Evolutionary conservation across 768 basidiomycete species (phyloP).

Genomic region (Strobilomyces confusus): DNA sequence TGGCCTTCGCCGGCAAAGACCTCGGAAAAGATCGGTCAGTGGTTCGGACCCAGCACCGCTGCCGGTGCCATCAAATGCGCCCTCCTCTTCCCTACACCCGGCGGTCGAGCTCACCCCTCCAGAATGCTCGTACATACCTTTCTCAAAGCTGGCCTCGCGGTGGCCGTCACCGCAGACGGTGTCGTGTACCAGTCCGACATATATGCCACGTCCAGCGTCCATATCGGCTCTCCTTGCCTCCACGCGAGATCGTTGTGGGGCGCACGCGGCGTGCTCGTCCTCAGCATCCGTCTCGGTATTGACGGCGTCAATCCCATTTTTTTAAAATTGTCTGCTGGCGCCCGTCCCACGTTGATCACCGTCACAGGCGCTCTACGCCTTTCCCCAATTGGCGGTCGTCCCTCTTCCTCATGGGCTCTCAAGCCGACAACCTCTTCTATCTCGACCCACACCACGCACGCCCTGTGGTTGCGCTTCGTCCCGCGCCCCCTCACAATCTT

Average conservation of each 20-base stretch:
- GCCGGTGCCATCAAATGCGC: conserved; percentile 89
- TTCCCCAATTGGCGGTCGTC: conserved; percentile 96
- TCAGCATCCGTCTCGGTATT: conserved; percentile 84
- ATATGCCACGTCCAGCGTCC: conserved; percentile 59
- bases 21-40: conserved; percentile 95
- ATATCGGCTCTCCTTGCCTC: conserved; percentile 28
- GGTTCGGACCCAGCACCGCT: conserved; percentile 98
- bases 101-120: conserved; percentile 1
- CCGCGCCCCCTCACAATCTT: conserved; percentile 32
- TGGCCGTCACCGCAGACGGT: conserved; percentile 79
- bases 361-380: conserved; percentile 74
- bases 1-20: conserved; percentile 93
- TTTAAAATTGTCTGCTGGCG: conserved; percentile 50
- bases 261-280: conserved; percentile 72
- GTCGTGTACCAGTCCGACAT: conserved; percentile 85
- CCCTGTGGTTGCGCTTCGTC: conserved; percentile 67
- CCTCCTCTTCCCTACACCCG: background rate
- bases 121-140: conserved; percentile 69
- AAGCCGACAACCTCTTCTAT: conserved; percentile 83
- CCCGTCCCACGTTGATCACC: background rate
- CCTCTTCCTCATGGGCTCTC: conserved; percentile 94
- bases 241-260: conserved; percentile 59
- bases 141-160: conserved; percentile 75
- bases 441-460: conserved; percentile 79
- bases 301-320: conserved; percentile 96